Evolutionary conservation across 2,329 filamentous ascomycete genomes (phyloP), one percentile per base, ranked within the genome.

Genomic region (Neonectria faginata): DNA sequence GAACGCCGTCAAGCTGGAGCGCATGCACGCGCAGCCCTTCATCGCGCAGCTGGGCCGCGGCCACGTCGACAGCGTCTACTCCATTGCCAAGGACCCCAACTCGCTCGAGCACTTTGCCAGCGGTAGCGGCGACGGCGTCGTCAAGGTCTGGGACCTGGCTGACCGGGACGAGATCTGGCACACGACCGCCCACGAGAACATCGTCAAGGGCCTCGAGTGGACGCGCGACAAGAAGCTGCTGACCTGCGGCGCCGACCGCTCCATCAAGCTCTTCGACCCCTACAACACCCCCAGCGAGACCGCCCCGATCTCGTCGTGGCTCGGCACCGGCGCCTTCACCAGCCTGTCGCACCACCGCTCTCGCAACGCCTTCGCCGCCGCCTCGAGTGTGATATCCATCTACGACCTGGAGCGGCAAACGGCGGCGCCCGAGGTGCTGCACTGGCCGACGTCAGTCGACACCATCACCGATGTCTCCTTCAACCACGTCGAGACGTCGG

Each of bases 401-500:
- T 97, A 97, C 79, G 95, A 97, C 76, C 86, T 96, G 50, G 91
- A 92, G 57, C 88, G 92, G 47, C 91, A 93, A 62, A 93, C 91
- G 29, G 90, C 92, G 0, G 92, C 94, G 1, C 90, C 92, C 6
- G 93, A 97, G 78, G 91, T 92, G 25, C 85, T 97, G 14, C 86
- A 89, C 67, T 97, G 94, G 93, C 95, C 95, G 5, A 96, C 92
- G 5, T 89, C 91, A 10, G 90, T 92, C 63, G 96, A 97, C 79
- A 98, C 96, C 4, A 96, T 98, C 79, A 97, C 89, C 47, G 87
- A 91, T 12, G 87, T 97, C 62, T 87, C 92, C 45, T 97, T 98
- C 83, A 99, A 98, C 81, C 91, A 97, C 76, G 92, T 92, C 41
- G 96, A 99, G 82, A 97, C 95, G 0, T 97, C 93, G 0, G 88